These are phyloP conservation scores for Zychaea mexicana DNA, from an alignment of 371 early-diverging fungal species.

Conservation along the genomic window DNA sequence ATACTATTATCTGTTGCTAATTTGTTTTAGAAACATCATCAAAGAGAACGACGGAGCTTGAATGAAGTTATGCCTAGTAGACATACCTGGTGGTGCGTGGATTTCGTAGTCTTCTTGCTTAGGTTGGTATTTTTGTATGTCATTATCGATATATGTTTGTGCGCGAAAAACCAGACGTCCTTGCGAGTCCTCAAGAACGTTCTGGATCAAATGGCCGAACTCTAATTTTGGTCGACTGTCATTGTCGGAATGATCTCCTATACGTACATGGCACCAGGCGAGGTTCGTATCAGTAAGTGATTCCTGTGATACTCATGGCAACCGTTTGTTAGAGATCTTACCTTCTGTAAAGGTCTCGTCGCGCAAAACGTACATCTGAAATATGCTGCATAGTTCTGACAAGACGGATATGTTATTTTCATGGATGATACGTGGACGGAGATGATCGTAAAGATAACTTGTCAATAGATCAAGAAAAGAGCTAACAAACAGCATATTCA, in stretches of 20 bases:
- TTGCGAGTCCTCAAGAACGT: conserved; percentile 86
- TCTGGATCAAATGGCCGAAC: conserved; percentile 72
- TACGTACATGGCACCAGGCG: neutral
- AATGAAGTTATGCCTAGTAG: no score
- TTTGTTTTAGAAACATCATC: neutral
- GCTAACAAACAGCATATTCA: conserved; percentile 31
- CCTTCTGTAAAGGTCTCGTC: conserved; percentile 36
- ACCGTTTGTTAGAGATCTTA: neutral
- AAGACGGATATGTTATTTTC: conserved; percentile 77
- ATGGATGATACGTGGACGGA: conserved; percentile 86
- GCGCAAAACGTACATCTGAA: conserved; percentile 65
- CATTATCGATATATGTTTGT: conserved; percentile 75
- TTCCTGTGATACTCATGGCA: no score
- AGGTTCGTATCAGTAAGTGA: no score
- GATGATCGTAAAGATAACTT: conserved; percentile 77
- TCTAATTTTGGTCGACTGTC: conserved; percentile 28
- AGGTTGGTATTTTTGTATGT: conserved; percentile 79
- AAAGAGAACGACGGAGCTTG: no score
- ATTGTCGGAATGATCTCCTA: neutral
- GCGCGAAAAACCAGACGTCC: conserved; percentile 83
- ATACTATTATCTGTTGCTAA: neutral
- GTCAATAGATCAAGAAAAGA: conserved; percentile 68
- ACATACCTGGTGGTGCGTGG: conserved; percentile 6
- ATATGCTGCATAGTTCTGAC: conserved; percentile 80
- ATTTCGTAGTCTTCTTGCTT: conserved; percentile 66